phyloP scores from a whole-genome alignment of 495 filamentous ascomycete genomes.

The Penicillium chermesinum region DNA sequence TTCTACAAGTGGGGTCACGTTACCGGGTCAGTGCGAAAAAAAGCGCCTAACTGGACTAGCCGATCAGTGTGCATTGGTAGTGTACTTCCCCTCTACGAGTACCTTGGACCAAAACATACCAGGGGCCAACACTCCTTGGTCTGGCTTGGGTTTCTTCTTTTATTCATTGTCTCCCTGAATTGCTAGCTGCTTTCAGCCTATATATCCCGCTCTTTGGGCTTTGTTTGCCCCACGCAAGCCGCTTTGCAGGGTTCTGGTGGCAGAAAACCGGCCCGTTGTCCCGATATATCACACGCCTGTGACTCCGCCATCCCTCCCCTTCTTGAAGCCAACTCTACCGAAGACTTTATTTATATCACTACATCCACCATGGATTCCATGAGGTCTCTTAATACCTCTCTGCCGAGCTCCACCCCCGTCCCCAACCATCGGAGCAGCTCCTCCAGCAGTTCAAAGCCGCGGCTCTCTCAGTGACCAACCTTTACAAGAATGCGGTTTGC shows the following conservation, averaged over 20 bases:
- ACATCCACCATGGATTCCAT: slow-evolving; percentile 62
- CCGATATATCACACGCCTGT: slow-evolving; percentile 4
- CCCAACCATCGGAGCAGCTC: slow-evolving; percentile 71
- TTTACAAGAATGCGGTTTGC: slow-evolving; percentile 83
- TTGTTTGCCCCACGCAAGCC: not conserved
- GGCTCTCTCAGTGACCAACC: slow-evolving; percentile 88
- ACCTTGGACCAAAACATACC: not conserved
- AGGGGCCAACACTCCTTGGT: not conserved
- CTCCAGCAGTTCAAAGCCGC: slow-evolving; percentile 87
- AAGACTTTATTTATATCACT: not conserved
- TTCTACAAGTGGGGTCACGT: slow-evolving; percentile 36
- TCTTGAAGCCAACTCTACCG: not conserved
- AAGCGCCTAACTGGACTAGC: not conserved
- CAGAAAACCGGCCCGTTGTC: not conserved
- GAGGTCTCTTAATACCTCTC: slow-evolving; percentile 65
- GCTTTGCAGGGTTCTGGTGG: not conserved
- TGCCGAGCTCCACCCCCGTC: slow-evolving; percentile 48
- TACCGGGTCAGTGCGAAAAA: slow-evolving; percentile 35
- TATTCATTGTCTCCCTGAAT: not conserved
- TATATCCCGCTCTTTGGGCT: not conserved
- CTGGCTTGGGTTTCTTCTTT: not conserved
- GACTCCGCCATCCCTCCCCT: slow-evolving; percentile 2
- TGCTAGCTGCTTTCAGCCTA: not conserved
- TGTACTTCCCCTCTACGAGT: slow-evolving; percentile 2
- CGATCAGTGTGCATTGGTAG: slow-evolving; percentile 4